Percentiles rank a stretch among this genome's conserved stretches.
phyloP scores from a whole-genome alignment of 805 yeast genomes.

The Millerozyma acaciae region DNA sequence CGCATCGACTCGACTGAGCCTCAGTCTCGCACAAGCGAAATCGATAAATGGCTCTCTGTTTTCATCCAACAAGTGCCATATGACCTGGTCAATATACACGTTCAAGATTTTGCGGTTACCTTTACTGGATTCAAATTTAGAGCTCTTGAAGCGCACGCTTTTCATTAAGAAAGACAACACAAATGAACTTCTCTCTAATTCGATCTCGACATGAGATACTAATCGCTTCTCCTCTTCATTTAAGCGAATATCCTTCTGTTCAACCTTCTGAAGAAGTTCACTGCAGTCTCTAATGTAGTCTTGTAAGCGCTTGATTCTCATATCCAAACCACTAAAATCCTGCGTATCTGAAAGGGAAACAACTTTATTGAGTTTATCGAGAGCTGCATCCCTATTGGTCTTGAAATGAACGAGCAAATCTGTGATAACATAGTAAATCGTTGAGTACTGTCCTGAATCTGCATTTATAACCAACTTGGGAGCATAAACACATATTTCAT shows the following conservation, averaged over 20 bases:
- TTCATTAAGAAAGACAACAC: slow-evolving; percentile 34
- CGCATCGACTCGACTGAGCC: slow-evolving; percentile 58
- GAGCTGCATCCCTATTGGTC: slow-evolving; percentile 21
- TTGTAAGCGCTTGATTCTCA: slow-evolving; percentile 28
- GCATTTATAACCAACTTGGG: slow-evolving; percentile 38
- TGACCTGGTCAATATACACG: slow-evolving; percentile 57
- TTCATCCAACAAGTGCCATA: slow-evolving; percentile 64
- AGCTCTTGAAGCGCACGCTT: slow-evolving; percentile 22
- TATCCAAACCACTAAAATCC: slow-evolving; percentile 34
- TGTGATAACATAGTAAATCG: slow-evolving; percentile 30
- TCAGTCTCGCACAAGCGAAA: slow-evolving; percentile 58
- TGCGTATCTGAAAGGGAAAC: slow-evolving; percentile 32
- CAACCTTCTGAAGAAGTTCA: slow-evolving; percentile 38
- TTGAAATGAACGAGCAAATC: slow-evolving; percentile 31
- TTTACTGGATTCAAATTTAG: slow-evolving; percentile 13
- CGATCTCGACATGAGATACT: slow-evolving; percentile 24
- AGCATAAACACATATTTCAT: slow-evolving; percentile 30
- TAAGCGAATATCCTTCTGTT: slow-evolving; percentile 26
- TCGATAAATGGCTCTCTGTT: slow-evolving; percentile 64
- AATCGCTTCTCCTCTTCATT: slow-evolving; percentile 17
- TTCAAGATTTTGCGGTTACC: slow-evolving; percentile 21
- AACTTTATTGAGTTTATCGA: slow-evolving; percentile 39
- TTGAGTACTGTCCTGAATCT: slow-evolving; percentile 35
- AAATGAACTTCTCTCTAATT: slow-evolving; percentile 28
- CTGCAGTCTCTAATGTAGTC: slow-evolving; percentile 23